Conservation (phyloP, 2,329 filamentous ascomycete genomes). For the Penicillium sp. region DNA sequence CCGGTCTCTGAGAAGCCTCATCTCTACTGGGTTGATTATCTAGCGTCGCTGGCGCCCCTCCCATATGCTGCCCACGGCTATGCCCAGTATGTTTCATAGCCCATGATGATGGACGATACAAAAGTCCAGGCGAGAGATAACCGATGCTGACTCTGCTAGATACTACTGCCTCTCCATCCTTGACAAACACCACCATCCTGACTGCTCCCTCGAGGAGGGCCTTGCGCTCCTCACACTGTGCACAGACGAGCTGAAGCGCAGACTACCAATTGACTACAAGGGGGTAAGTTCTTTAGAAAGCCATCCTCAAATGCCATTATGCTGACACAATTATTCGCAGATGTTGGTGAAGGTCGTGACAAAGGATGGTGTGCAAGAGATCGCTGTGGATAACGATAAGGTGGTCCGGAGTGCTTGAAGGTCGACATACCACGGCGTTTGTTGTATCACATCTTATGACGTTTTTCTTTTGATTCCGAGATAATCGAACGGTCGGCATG, state of each 20-base stretch:
- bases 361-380: slow-evolving; percentile 84
- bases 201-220: slow-evolving; percentile 84
- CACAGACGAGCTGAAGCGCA: slow-evolving; percentile 92
- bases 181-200: slow-evolving; percentile 97
- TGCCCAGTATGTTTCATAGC: slow-evolving; percentile 68
- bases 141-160: slow-evolving; percentile 44
- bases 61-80: slow-evolving; percentile 98
- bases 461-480: slow-evolving; percentile 33
- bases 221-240: slow-evolving; percentile 92
- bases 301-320: neutral
- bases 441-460: slow-evolving; percentile 29
- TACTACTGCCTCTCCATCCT: slow-evolving; percentile 98
- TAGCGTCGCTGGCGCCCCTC: slow-evolving; percentile 80
- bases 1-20: slow-evolving; percentile 86
- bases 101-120: neutral
- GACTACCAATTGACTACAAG: slow-evolving; percentile 98
- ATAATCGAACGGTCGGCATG: slow-evolving; percentile 24
- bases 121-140: neutral
- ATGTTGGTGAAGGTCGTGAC: slow-evolving; percentile 81
- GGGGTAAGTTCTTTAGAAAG: slow-evolving; percentile 60
- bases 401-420: slow-evolving; percentile 48
- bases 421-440: slow-evolving; percentile 29
- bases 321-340: slow-evolving; percentile 29
- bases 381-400: slow-evolving; percentile 81
- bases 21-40: slow-evolving; percentile 96